Percentiles rank a stretch among this genome's conserved stretches.
phyloP scores from a whole-genome alignment of 768 basidiomycete genomes.

The Boletus rubroflammeus region DNA sequence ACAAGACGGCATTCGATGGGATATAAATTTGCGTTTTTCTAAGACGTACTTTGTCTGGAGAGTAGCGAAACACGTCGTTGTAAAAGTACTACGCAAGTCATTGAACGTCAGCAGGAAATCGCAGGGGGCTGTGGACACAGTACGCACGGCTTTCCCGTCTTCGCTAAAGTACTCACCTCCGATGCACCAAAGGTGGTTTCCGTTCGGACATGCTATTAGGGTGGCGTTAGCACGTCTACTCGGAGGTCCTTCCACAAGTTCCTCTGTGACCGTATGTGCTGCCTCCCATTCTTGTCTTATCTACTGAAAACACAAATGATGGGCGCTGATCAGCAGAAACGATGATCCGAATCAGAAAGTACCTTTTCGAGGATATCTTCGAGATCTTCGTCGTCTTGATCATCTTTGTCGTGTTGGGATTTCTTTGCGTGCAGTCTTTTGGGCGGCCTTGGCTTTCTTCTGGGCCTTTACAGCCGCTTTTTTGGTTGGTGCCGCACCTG shows the following conservation, averaged over 20 bases:
- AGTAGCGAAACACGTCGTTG: slow-evolving; percentile 83
- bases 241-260: slow-evolving; percentile 78
- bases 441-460: slow-evolving; percentile 62
- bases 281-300: slow-evolving; percentile 82
- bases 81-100: slow-evolving; percentile 72
- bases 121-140: rapidly evolving
- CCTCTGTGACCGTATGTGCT: slow-evolving; percentile 79
- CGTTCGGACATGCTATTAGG: slow-evolving; percentile 72
- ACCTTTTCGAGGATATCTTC: slow-evolving; percentile 84
- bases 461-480: slow-evolving; percentile 52
- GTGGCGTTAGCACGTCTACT: slow-evolving; percentile 82
- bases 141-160: slow-evolving; percentile 70
- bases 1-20: neutral
- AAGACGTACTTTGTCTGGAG: slow-evolving; percentile 65
- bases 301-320: slow-evolving; percentile 43
- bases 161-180: slow-evolving; percentile 88
- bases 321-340: neutral
- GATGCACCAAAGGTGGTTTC: slow-evolving; percentile 79
- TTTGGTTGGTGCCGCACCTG: slow-evolving; percentile 21
- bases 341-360: slow-evolving; percentile 2
- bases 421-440: slow-evolving; percentile 72
- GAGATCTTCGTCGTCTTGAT: slow-evolving; percentile 72
- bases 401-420: slow-evolving; percentile 42
- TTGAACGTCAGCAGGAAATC: neutral
- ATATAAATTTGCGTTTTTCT: neutral